Evolutionary conservation across 345 rosid species (phyloP), one percentile per base, ranked within the genome.

Genomic region (Bruguiera gymnorhiza): DNA sequence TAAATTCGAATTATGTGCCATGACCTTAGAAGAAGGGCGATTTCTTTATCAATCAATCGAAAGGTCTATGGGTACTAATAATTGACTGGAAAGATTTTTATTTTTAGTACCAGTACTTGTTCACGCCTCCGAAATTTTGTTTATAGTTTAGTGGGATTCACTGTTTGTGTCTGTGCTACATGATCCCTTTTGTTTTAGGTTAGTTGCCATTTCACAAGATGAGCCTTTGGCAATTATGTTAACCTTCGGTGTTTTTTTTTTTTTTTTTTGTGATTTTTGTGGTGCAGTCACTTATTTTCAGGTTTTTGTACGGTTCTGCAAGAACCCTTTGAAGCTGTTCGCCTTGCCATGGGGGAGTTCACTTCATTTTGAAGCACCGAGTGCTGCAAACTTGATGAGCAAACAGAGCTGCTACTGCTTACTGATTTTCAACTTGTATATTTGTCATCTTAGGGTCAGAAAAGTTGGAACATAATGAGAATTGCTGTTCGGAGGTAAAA

Each of bases 401-500:
- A 56, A 57, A 51, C 67, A 75, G 62, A 64, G 48, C 54, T 59
- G 67, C 63, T 31, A 18, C 65, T 63, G 63, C 73, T 65, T 66
- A 48, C 46, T 60, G 71, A 61, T 48, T 66, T 78, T 78, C 70
- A 53, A 68, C 64, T 39, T 70, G 21, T 73, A 69, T 67, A 27
- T 64, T 69, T 62, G 61, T 63, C 61, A 67, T 60, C 63, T n/a
- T 74, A 64, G 64, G 59, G 31, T 79, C 59, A 20, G 65, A 62
- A 36, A 68, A 72, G 27, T 72, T 75, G 54, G 62, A 51, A 36
- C 43, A 76, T 64, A 65, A 83, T 83, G 87, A 78, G 79, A 68
- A 26, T 60, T 51, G 26, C 76, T 7, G 31, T 66, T 8, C 71
- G 86, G 43, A 86, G 85, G 93, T 88, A 73, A 65, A 31, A 27